phyloP scores from a whole-genome alignment of 257 asterid genomes.

The Nicotiana sylvestris region DNA sequence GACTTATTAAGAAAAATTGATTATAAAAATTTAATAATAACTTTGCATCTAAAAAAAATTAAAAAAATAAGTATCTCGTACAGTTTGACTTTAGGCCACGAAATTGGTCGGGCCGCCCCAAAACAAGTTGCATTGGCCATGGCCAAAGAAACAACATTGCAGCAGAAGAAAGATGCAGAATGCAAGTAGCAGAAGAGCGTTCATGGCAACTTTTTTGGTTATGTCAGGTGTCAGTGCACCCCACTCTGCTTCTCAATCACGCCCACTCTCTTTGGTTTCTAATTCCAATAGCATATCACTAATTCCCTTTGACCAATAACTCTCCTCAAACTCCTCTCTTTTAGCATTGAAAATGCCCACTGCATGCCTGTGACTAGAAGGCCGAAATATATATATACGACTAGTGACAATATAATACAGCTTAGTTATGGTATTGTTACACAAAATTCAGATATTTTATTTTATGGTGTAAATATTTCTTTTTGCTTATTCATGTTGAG shows the following conservation, averaged over 20 bases:
- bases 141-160: background rate
- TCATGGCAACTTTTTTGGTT: background rate
- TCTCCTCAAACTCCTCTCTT: conserved; percentile 1
- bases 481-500: background rate
- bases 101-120: too few relatives aligned
- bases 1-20: too few relatives aligned
- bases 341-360: conserved; percentile 5
- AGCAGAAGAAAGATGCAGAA: background rate
- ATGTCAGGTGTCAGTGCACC: conserved; percentile 28
- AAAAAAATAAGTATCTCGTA: too few relatives aligned
- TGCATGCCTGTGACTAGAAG: conserved; percentile 3
- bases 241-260: conserved; percentile 35
- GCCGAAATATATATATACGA: background rate
- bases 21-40: too few relatives aligned
- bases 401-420: background rate
- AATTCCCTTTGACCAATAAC: conserved; percentile 10
- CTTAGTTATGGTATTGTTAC: background rate
- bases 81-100: too few relatives aligned
- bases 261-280: conserved; percentile 23
- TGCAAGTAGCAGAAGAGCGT: conserved; percentile 1
- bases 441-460: background rate
- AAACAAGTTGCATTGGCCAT: background rate
- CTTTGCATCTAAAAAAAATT: too few relatives aligned
- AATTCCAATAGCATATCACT: background rate
- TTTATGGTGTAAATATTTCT: background rate